These are phyloP conservation scores for Tanacetum coccineum DNA, from an alignment of 129 eudicot species.

Conservation along the genomic window DNA sequence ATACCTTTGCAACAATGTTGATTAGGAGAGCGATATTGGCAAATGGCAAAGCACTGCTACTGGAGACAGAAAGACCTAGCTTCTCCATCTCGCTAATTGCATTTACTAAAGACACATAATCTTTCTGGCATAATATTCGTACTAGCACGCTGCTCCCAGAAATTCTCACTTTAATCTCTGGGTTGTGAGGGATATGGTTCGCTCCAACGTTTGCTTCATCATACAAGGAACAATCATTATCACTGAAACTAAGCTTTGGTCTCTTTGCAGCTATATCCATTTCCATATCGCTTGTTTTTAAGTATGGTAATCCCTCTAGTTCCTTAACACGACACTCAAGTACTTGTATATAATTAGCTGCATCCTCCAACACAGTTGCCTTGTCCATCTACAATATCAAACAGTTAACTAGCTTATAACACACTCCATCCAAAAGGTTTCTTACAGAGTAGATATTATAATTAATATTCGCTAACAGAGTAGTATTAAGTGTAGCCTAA, in stretches of 20 bases:
- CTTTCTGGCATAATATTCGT: slow-evolving; percentile 25
- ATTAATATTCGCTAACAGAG: too few species aligned
- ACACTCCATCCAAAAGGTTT: not conserved
- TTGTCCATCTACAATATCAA: slow-evolving; percentile 36
- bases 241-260: not conserved
- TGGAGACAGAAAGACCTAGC: slow-evolving; percentile 28
- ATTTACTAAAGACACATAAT: slow-evolving; percentile 12
- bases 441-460: not conserved
- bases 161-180: slow-evolving; percentile 31
- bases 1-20: slow-evolving; percentile 37
- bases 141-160: slow-evolving; percentile 30
- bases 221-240: slow-evolving; percentile 19
- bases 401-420: slow-evolving; percentile 1
- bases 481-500: too few species aligned
- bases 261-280: slow-evolving; percentile 7
- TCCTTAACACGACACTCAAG: slow-evolving; percentile 27
- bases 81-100: slow-evolving; percentile 27
- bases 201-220: slow-evolving; percentile 9
- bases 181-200: not conserved
- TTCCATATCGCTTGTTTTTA: not conserved
- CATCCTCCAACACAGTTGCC: slow-evolving; percentile 40
- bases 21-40: slow-evolving; percentile 24
- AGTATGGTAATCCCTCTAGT: slow-evolving; percentile 25
- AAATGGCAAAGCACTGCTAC: slow-evolving; percentile 39
- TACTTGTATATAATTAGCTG: slow-evolving; percentile 26